These are phyloP conservation scores for Bombardia bombarda DNA, from an alignment of 495 filamentous ascomycete species.

Conservation along the genomic window DNA sequence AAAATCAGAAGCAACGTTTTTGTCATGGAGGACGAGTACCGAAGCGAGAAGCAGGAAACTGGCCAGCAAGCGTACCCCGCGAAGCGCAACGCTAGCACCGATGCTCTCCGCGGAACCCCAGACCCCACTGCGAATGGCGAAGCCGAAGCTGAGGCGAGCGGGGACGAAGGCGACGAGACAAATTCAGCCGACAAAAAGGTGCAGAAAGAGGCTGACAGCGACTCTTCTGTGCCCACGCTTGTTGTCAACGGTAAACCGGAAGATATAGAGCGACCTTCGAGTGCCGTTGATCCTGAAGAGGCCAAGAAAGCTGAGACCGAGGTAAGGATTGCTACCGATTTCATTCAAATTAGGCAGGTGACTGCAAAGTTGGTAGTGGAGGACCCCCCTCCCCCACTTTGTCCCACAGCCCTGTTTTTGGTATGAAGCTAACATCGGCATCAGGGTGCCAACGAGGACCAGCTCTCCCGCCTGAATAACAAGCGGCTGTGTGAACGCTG, in stretches of 20 bases:
- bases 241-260: constrained; percentile 33
- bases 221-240: constrained; percentile 23
- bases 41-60: constrained; percentile 71
- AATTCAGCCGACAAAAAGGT: background rate
- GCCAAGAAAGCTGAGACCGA: constrained; percentile 72
- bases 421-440: constrained; percentile 8
- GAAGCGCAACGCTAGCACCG: constrained; percentile 66
- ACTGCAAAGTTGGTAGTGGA: too few species aligned
- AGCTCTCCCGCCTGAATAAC: constrained; percentile 71
- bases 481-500: constrained; percentile 96
- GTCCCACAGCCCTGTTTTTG: too few species aligned
- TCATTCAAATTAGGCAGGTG: background rate
- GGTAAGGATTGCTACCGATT: constrained; percentile 39
- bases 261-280: constrained; percentile 69
- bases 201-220: constrained; percentile 15
- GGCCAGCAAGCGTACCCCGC: constrained; percentile 40
- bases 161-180: constrained; percentile 19
- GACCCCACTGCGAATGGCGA: constrained; percentile 57
- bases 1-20: constrained; percentile 93
- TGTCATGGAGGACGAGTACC: constrained; percentile 98
- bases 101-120: constrained; percentile 59
- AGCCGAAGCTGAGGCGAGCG: constrained; percentile 36
- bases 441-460: constrained; percentile 41
- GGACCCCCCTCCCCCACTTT: too few species aligned
- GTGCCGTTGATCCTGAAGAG: constrained; percentile 73